Evolutionary conservation across 192 early-diverging fungal species (phyloP).

Genomic region (Backusella morwellensis): DNA sequence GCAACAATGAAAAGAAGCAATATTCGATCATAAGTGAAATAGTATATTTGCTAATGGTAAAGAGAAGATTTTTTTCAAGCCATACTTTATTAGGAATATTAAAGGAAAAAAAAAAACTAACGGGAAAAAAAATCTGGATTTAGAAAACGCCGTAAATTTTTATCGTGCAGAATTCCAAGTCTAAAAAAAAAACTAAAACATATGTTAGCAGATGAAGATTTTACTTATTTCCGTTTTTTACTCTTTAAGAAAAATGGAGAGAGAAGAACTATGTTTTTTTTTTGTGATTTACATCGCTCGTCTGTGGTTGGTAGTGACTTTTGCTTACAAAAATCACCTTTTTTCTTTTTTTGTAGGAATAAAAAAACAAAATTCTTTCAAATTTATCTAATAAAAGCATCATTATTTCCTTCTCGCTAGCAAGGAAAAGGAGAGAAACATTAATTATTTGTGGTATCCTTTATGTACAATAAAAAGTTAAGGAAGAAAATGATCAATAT

Average conservation of each 20-base stretch:
- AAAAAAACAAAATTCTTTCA: not conserved
- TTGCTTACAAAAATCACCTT: not conserved
- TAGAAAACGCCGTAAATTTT: not conserved
- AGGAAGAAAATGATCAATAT: not conserved
- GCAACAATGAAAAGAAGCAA: not conserved
- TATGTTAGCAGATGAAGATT: not conserved
- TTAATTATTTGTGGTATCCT: not conserved
- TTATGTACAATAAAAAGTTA: not conserved
- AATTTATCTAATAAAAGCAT: not conserved
- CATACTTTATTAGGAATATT: not conserved
- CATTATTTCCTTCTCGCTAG: not conserved
- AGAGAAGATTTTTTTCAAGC: not conserved
- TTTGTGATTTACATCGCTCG: not conserved
- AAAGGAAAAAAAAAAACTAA: not conserved
- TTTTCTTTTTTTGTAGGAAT: not conserved
- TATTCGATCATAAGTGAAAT: not conserved
- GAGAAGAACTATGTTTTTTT: not conserved
- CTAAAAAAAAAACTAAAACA: not conserved
- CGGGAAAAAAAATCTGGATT: not conserved
- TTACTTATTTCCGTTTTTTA: not conserved
- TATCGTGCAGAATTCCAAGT: not conserved
- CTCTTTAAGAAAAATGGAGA: not conserved
- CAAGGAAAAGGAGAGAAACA: not conserved
- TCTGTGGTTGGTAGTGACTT: not conserved
- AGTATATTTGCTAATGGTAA: not conserved